Evolutionary conservation across 768 basidiomycete species (phyloP), one percentile per base, ranked within the genome.

Genomic region (Pulveroboletus ravenelii): DNA sequence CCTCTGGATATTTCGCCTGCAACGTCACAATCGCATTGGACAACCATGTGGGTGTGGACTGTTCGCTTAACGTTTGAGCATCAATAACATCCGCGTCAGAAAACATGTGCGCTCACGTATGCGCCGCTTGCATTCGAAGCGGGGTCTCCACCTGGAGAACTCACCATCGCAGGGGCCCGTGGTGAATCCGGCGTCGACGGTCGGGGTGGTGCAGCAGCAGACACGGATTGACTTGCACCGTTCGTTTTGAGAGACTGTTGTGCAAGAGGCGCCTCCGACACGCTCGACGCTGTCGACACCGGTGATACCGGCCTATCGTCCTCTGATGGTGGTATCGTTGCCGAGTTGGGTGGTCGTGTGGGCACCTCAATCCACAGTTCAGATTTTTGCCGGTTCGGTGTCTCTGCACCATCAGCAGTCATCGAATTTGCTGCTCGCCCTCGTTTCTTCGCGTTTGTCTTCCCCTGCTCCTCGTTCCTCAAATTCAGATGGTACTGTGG

Each of bases 1-100:
- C 94, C 54, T 89, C 78, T 2, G 85, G 84, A 62, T 90, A 94
- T 68, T 76, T 80, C 9, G 71, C 67, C 60, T 85, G 82, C 76
- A 93, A 80, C 1, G 71, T 73, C 43, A 78, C 76, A 62, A 87
- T 78, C n/a, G 88, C 83, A 18, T 59, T 59, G n/a, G 74, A 70
- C 36, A 93, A 72, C 90, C 93, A 94, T 17, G 71, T 62, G 0
- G 91, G 91, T 17, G 77, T 78, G 44, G 62, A 58, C 66, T 68
- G 51, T 62, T 62, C 61, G 67, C 68, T 68, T 64, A 32, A 59
- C 48, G 50, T 56, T 59, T 62, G 54, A 68, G 65, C 58, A 69
- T 66, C 55, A 59, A 66, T 66, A 68, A 32, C 42, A 60, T 62
- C 56, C 66, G 53, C 50, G 49, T 56, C 52, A 54, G 41, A 58